Evolutionary conservation across 1,284 basidiomycete species (phyloP), one percentile per base, ranked within the genome.

Genomic region (Sporisorium iseilematis-ciliati): DNA sequence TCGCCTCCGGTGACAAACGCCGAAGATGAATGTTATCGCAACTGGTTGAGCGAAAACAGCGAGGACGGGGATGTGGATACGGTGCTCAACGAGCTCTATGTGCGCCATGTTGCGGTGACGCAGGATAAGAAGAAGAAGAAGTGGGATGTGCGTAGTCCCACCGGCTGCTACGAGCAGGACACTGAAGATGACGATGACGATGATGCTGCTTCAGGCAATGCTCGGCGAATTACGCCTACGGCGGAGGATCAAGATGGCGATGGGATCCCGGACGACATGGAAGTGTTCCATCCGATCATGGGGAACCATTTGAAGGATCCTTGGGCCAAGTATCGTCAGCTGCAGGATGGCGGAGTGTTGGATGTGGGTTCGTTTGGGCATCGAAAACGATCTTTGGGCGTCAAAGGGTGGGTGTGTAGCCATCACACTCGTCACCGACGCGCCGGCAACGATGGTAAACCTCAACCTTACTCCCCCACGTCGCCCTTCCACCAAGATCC

Each of bases 1-100:
- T 29, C 54, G 0, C 52, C 53, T 1, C 2, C 29, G 0, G 57
- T 70, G 8, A 45, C 42, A 0, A 8, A n/a, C 2, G 20, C 23
- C 0, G 67, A 65, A 21, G 55, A 46, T 0, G 29, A 16, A 5
- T 71, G 68, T 26, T 71, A 57, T 35, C 4, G 3, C 0, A 5
- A 35, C 16, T 71, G 45, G 43, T 33, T 71, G 2, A 7, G 23
- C 11, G 2, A 14, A 14, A 11, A 38, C 35, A 11, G 10, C 0
- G 26, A 45, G 2, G 16, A 23, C 0, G 31, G 7, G 0, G 57
- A 20, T 7, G 14, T 60, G 5, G 16, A 64, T 38, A 63, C 57
- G 7, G 57, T 68, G 4, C 20, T 73, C 4, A 73, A 73, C 57
- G 70, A 73, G 52, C 40, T 73, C 6, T 73, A 61, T 33, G 65